Base-by-base conservation (phyloP, 148 eudicot genomes). In the Pharnaceum exiguum region DNA sequence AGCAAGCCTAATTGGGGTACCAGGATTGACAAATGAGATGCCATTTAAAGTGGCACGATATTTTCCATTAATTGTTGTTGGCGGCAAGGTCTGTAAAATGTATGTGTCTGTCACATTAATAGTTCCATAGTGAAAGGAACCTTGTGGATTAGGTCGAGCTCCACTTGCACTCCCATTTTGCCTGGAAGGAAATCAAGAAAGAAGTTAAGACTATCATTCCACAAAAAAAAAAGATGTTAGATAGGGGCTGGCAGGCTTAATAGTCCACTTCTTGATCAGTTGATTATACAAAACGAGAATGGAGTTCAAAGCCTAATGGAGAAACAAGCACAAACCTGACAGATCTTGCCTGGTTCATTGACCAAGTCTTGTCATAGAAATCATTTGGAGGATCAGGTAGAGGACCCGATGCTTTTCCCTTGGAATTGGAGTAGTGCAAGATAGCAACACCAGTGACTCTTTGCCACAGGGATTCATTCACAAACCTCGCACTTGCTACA, bases 111-210 rank as follows among this genome's bases (percentile, higher is more conserved):
- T 85, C 36, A 93, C 91, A 51, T 85, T 82, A 51, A 93, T 83
- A 17, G 21, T 40, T 31, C 99, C 99, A 60, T 93, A 93, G 40
- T 84, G 95, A 59, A 81, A 93, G 21, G 99, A 93, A 51, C 99
- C 99, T 71, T 93, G 99, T 18, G 99, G 95, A 58, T 93, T 93
- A 10, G 95, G 95, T 28, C 99, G 89, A 51, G 99, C 96, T 59
- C 96, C 96, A 75, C 99, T 89, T 18, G 99, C 95, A 49, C 89
- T 50, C 26, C 56, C 83, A 40, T 93, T 93, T 75, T 79, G 85
- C 95, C 99, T 93, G 81, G n/a, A n/a, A n/a, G n/a, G n/a, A n/a
- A n/a, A n/a, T n/a, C n/a, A n/a, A n/a, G n/a, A n/a, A n/a, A n/a
- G n/a, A n/a, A n/a, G n/a, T n/a, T n/a, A n/a, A n/a, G n/a, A n/a